Evolutionary conservation across 805 yeast genomes (phyloP).

Genomic region (Saccharomyces kudriavzevii): DNA sequence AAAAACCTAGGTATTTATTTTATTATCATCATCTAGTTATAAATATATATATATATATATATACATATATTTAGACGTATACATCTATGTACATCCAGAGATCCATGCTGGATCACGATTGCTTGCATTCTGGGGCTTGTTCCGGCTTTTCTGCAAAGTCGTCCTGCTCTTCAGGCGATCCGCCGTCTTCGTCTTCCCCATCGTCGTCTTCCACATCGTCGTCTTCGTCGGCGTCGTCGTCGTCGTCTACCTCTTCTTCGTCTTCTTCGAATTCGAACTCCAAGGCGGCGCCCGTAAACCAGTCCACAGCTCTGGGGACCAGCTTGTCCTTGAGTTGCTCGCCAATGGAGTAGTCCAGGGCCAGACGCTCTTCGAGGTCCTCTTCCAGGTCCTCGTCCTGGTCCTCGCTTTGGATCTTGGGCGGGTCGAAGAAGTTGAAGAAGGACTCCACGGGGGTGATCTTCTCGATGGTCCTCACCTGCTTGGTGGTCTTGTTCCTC

Average conservation of each 20-base stretch:
- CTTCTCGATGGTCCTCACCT: slow-evolving; percentile 91
- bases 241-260: slow-evolving; percentile 55
- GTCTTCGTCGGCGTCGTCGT: slow-evolving; percentile 53
- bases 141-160: slow-evolving; percentile 40
- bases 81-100: not conserved
- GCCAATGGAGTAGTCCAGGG: slow-evolving; percentile 89
- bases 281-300: slow-evolving; percentile 97
- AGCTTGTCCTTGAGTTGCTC: slow-evolving; percentile 93
- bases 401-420: slow-evolving; percentile 46
- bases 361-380: slow-evolving; percentile 76
- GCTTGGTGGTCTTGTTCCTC: slow-evolving; percentile 92
- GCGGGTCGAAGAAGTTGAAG: slow-evolving; percentile 93
- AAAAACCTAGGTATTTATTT: not conserved
- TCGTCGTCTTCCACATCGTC: slow-evolving; percentile 50
- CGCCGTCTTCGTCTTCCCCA: slow-evolving; percentile 33
- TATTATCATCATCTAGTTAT: no score
- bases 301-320: slow-evolving; percentile 92
- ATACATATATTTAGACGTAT: no score
- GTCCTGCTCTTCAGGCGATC: slow-evolving; percentile 33
- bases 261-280: slow-evolving; percentile 60
- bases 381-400: slow-evolving; percentile 51
- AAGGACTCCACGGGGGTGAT: slow-evolving; percentile 90
- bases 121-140: slow-evolving; percentile 73
- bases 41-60: no score
- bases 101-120: slow-evolving; percentile 34